Evolutionary conservation across 2,329 filamentous ascomycete genomes (phyloP).

Genomic region (Corynespora cassiicola): DNA sequence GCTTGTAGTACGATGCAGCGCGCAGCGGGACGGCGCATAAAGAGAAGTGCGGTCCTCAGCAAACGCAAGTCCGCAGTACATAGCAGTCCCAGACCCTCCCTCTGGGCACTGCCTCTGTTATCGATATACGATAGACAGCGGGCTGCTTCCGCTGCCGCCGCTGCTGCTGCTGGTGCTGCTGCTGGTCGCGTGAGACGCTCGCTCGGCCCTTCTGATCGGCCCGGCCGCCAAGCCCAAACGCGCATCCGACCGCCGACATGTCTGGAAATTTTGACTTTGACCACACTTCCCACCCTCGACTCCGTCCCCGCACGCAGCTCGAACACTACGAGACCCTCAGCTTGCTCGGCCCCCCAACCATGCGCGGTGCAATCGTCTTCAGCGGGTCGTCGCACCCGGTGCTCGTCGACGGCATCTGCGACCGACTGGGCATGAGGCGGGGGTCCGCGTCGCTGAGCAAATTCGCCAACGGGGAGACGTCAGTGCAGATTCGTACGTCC

Average conservation of each 20-base stretch:
- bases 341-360: conserved; percentile 50
- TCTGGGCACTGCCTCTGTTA: no score
- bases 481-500: conserved; percentile 67
- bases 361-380: conserved; percentile 73
- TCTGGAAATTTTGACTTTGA: conserved; percentile 36
- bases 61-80: neutral
- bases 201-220: no score
- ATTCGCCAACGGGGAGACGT: conserved; percentile 74
- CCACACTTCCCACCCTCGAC: neutral
- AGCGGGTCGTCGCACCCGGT: conserved; percentile 69
- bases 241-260: conserved; percentile 22
- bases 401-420: conserved; percentile 70
- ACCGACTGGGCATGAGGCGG: conserved; percentile 66
- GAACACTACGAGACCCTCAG: conserved; percentile 35
- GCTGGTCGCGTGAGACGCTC: no score
- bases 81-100: conserved; percentile 1
- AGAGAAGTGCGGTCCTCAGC: conserved; percentile 7
- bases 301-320: conserved; percentile 23
- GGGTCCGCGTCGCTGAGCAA: conserved; percentile 68
- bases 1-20: conserved; percentile 22
- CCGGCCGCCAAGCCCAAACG: no score
- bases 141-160: no score
- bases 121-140: no score
- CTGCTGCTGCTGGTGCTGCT: no score
- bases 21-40: conserved; percentile 5